A percentile compares a stretch with the other conserved stretches of the same genome.
phyloP scores from a whole-genome alignment of 306 rosid genomes.

The Biancaea sappan region DNA sequence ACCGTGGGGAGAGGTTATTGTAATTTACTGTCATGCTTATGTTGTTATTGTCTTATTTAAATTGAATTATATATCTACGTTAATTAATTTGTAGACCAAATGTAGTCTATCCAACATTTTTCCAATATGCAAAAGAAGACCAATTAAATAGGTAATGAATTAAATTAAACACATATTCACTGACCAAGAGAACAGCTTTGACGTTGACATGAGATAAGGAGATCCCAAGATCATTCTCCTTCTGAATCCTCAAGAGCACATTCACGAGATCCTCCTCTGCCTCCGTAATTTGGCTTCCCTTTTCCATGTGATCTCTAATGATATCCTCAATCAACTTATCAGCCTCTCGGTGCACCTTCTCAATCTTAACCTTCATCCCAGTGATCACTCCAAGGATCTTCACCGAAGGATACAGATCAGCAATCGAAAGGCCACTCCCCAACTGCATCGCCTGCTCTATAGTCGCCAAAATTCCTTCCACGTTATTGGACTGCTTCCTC shows the following conservation, averaged over 20 bases:
- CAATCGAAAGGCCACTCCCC: neutral
- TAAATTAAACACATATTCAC: too few species aligned
- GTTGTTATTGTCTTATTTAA: too few species aligned
- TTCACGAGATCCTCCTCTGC: neutral
- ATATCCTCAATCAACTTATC: neutral
- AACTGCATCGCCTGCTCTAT: neutral
- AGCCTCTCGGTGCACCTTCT: neutral
- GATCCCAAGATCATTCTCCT: neutral
- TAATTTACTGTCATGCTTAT: too few species aligned
- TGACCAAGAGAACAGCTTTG: neutral
- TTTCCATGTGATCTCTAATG: neutral
- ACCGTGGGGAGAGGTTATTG: too few species aligned
- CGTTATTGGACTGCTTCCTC: neutral
- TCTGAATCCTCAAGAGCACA: too few species aligned
- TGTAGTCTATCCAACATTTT: too few species aligned
- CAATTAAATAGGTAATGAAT: too few species aligned
- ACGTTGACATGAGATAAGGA: neutral
- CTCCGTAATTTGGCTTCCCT: neutral
- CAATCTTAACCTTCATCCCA: neutral
- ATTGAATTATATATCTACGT: too few species aligned
- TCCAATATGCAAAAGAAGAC: too few species aligned
- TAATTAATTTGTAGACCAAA: too few species aligned
- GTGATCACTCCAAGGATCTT: neutral
- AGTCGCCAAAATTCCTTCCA: neutral
- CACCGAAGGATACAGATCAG: slow-evolving; percentile 23